These are phyloP conservation scores for Dovyalis caffra DNA, from an alignment of 345 rosid species.

Conservation along the genomic window DNA sequence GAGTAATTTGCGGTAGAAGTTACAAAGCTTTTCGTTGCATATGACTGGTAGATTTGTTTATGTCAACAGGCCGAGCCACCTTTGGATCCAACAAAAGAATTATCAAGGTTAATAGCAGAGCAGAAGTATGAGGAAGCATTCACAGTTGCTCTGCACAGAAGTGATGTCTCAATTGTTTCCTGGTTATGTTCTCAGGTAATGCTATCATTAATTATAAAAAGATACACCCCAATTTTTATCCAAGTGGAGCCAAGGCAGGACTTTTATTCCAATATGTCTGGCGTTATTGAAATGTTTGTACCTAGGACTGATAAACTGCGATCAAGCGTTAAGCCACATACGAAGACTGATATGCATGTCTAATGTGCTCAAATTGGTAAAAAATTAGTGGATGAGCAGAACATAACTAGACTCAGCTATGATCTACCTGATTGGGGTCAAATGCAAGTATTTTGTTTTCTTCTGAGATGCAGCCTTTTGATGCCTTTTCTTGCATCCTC, in stretches of 20 bases:
- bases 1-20: neutral
- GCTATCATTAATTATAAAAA: neutral
- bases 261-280: neutral
- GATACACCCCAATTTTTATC: neutral
- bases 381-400: neutral
- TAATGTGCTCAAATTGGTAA: neutral
- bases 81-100: conserved; percentile 71
- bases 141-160: conserved; percentile 70
- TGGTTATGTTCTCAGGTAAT: conserved; percentile 95
- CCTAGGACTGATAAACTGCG: neutral
- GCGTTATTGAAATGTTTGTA: neutral
- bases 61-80: conserved; percentile 53
- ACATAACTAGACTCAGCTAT: neutral
- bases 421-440: neutral
- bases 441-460: neutral
- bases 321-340: neutral
- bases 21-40: neutral
- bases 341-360: neutral
- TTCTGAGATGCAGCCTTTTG: neutral
- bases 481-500: neutral
- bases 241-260: neutral
- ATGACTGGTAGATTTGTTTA: neutral
- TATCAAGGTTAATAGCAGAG: conserved; percentile 65
- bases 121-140: conserved; percentile 84
- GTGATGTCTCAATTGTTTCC: conserved; percentile 73